Evolutionary conservation across 495 filamentous ascomycete genomes (phyloP).

Genomic region (Evansstolkia leycettana): DNA sequence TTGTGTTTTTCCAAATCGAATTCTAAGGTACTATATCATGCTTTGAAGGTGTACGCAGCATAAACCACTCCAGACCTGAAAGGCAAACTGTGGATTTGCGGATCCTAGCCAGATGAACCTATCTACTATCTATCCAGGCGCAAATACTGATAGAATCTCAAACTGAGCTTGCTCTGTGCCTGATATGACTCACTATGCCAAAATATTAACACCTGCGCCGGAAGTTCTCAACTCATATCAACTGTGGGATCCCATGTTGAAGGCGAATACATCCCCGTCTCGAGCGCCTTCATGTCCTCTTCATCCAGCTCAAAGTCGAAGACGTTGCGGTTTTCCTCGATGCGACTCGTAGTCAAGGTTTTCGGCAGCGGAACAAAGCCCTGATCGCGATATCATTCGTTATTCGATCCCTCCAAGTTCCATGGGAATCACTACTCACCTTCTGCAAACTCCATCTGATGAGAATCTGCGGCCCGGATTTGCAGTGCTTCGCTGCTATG

Average conservation of each 20-base stretch:
- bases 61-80: too few species aligned
- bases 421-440: conserved; percentile 11
- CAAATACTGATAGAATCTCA: too few species aligned
- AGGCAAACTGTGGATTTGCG: too few species aligned
- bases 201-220: too few species aligned
- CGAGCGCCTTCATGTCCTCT: conserved; percentile 44
- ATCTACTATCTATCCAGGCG: too few species aligned
- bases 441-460: conserved; percentile 79
- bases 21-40: too few species aligned
- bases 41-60: too few species aligned
- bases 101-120: too few species aligned
- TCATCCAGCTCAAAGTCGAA: conserved; percentile 69
- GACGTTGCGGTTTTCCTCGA: conserved; percentile 60
- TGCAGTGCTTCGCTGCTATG: conserved; percentile 57
- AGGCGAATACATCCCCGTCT: conserved; percentile 46
- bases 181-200: too few species aligned
- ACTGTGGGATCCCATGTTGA: conserved; percentile 52
- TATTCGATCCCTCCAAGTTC: background rate
- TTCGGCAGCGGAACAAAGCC: conserved; percentile 54
- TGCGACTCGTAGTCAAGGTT: conserved; percentile 42
- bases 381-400: conserved; percentile 8
- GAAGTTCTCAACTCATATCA: conserved; percentile 11
- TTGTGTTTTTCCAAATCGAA: too few species aligned
- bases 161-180: too few species aligned
- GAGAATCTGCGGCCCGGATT: conserved; percentile 67